These are phyloP conservation scores for Hemisphaericaspora xylanilytica DNA, from an alignment of 1,139 yeast species.

Conservation along the genomic window DNA sequence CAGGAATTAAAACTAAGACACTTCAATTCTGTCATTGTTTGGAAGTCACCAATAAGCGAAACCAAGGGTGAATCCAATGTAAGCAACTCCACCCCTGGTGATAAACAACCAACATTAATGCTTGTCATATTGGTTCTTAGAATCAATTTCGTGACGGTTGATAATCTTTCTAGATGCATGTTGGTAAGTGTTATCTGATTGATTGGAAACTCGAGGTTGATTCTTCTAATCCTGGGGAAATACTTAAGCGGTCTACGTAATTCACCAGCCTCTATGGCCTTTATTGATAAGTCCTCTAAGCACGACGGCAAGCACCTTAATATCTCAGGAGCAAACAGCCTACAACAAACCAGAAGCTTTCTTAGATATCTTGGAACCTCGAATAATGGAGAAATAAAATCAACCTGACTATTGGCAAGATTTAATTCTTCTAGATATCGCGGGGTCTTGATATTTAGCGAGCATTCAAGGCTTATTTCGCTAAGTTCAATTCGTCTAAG, in stretches of 20 bases:
- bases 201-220: neutral
- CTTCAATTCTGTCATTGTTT: neutral
- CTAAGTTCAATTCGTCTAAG: neutral
- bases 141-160: no score
- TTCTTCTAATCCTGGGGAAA: neutral
- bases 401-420: neutral
- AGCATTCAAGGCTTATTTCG: neutral
- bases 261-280: neutral
- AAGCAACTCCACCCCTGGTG: neutral
- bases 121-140: neutral
- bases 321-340: neutral
- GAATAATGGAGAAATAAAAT: neutral
- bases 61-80: neutral
- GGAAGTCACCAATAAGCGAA: neutral
- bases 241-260: neutral
- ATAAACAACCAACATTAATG: neutral
- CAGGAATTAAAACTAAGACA: neutral
- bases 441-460: neutral
- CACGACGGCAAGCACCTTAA: neutral
- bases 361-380: neutral
- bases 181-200: neutral
- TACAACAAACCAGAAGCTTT: neutral
- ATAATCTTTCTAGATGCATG: neutral
- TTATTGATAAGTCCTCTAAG: neutral
- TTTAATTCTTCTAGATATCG: neutral